Conservation (phyloP, 2,329 filamentous ascomycete species). For the Xylariaceae sp. region DNA sequence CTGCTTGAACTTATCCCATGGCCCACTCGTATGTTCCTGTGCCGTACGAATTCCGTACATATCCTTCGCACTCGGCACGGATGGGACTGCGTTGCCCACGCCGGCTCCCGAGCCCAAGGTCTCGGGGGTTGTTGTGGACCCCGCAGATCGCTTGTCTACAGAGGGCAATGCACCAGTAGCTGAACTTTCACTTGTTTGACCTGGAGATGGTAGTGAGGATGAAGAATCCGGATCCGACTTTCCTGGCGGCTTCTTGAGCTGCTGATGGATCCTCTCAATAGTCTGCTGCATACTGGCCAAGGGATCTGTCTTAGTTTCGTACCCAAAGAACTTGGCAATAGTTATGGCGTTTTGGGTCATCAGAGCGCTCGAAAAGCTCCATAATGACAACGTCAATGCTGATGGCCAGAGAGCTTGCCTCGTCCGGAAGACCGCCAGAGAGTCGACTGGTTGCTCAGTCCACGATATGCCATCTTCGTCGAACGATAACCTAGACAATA, state of each 20-base stretch:
- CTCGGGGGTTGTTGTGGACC: conserved; percentile 29
- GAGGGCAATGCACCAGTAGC: conserved; percentile 30
- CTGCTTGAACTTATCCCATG: conserved; percentile 43
- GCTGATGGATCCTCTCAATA: conserved; percentile 40
- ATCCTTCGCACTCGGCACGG: conserved; percentile 29
- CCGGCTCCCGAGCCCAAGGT: conserved; percentile 23
- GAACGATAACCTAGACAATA: conserved; percentile 54
- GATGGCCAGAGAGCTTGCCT: conserved; percentile 60
- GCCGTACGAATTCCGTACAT: conserved; percentile 41
- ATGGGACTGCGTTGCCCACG: conserved; percentile 23
- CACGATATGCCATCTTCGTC: conserved; percentile 55
- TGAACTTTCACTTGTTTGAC: conserved; percentile 30
- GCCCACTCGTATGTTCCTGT: conserved; percentile 37
- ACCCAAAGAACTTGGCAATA: conserved; percentile 54
- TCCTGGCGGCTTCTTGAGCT: conserved; percentile 31
- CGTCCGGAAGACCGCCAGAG: conserved; percentile 51
- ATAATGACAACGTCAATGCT: conserved; percentile 56
- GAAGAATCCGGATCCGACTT: conserved; percentile 24
- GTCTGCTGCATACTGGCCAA: conserved; percentile 34
- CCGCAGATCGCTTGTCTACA: conserved; percentile 27
- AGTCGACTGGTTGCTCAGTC: conserved; percentile 55
- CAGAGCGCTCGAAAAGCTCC: conserved; percentile 58
- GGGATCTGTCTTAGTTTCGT: conserved; percentile 40
- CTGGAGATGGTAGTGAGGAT: conserved; percentile 23
- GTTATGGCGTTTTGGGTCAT: conserved; percentile 51